Percentiles rank a stretch among this genome's conserved stretches.
These are phyloP conservation scores for Smittium culicis DNA, from an alignment of 371 early-diverging fungal genomes.

Conservation along the genomic window DNA sequence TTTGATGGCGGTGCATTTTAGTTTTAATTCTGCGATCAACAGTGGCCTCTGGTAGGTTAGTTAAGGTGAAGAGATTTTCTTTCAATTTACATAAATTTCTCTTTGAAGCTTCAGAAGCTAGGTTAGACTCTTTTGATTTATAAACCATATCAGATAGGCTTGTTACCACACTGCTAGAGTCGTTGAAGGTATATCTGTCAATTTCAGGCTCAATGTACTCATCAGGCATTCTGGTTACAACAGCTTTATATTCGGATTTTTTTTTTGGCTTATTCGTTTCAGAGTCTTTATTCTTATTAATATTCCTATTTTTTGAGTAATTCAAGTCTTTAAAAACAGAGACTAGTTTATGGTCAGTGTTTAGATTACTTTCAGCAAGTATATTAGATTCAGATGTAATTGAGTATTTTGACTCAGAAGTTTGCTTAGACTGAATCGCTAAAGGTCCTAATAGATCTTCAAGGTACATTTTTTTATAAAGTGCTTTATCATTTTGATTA, in stretches of 20 bases:
- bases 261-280: not conserved
- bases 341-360: not conserved
- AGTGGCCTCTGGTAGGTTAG: constrained; percentile 25
- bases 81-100: constrained; percentile 22
- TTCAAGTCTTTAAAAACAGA: constrained; percentile 9
- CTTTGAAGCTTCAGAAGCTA: constrained; percentile 15
- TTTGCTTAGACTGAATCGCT: not conserved
- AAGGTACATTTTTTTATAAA: constrained; percentile 7
- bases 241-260: not conserved
- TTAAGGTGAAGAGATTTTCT: constrained; percentile 28
- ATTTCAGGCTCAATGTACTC: not conserved
- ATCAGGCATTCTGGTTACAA: not conserved
- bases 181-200: too few relatives aligned
- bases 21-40: constrained; percentile 18
- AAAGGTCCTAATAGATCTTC: constrained; percentile 10
- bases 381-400: not conserved
- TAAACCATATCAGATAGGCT: not conserved
- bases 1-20: constrained; percentile 31
- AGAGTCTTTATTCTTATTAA: not conserved
- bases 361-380: not conserved
- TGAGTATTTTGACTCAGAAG: not conserved
- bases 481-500: not conserved
- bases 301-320: not conserved
- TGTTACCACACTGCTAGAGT: not conserved
- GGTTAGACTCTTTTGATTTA: not conserved